Conservation (phyloP, 257 asterid genomes). For the Ilex asprella region DNA sequence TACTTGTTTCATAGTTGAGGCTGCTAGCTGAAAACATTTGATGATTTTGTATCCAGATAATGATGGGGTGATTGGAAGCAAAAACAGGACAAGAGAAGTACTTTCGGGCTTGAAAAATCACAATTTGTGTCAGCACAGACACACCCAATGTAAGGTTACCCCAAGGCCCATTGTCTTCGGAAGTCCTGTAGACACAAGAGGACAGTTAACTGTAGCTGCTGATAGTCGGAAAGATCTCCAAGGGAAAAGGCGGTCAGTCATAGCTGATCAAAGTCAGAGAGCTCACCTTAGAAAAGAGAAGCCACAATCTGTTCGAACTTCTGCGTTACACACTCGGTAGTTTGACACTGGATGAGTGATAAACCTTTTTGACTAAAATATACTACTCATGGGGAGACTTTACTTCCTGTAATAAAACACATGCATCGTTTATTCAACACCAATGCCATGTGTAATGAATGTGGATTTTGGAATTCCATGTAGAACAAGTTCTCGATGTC, state of each 20-base stretch:
- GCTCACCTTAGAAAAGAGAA: constrained; percentile 14
- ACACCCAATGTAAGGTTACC: constrained; percentile 29
- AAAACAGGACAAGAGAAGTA: constrained; percentile 36
- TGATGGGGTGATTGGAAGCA: constrained; percentile 48
- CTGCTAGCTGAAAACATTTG: constrained; percentile 5
- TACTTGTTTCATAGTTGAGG: not conserved
- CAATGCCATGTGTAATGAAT: too few relatives aligned
- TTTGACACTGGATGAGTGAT: not conserved
- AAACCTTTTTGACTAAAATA: too few relatives aligned
- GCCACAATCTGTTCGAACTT: constrained; percentile 2
- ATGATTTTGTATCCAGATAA: constrained; percentile 40
- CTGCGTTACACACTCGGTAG: constrained; percentile 1
- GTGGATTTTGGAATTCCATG: too few relatives aligned
- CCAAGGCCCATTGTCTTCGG: constrained; percentile 40
- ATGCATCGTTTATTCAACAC: too few relatives aligned
- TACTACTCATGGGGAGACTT: too few relatives aligned
- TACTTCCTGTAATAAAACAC: too few relatives aligned
- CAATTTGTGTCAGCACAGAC: constrained; percentile 35
- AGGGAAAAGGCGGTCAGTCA: constrained; percentile 25
- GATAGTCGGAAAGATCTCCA: constrained; percentile 19
- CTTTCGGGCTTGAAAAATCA: constrained; percentile 34
- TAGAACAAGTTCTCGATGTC: too few relatives aligned
- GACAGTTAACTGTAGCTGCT: constrained; percentile 19
- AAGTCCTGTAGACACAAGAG: constrained; percentile 21
- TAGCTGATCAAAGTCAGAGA: constrained; percentile 22